Evolutionary conservation across 352 stramenopile species (phyloP), one percentile per base, ranked within the genome.

Genomic region (Aphanomyces stellatus): DNA sequence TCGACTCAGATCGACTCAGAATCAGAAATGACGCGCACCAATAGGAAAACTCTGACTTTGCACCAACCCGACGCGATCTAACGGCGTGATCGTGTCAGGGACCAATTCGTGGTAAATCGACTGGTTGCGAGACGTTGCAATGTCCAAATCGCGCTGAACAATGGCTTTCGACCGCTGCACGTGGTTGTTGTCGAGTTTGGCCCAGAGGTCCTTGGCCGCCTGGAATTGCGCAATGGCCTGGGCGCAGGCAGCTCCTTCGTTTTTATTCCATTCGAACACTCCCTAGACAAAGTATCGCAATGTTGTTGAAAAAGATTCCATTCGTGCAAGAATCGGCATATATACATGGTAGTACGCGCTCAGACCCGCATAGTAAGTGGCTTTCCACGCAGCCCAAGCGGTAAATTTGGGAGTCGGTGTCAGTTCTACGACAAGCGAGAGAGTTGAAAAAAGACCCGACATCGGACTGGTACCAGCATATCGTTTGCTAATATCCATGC

Each of bases 51-150:
- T n/a, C n/a, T n/a, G n/a, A n/a, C n/a, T n/a, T n/a, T n/a, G n/a
- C n/a, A n/a, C n/a, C n/a, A n/a, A n/a, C n/a, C n/a, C n/a, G n/a
- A n/a, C n/a, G n/a, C n/a, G n/a, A n/a, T n/a, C n/a, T n/a, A n/a
- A n/a, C n/a, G n/a, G n/a, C n/a, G n/a, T 43, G 37, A 43, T 43
- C 37, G 17, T 8, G 37, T 43, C 37, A 51, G 25, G 6, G 42
- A 87, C 80, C 69, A 74, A 74, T 64, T 88, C 77, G 61, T 87
- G 88, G 57, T 88, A 90, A 8, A 88, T 79, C 56, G 72, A 82
- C 53, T 88, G 77, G 62, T 90, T 90, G 51, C 81, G 78, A 40
- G 82, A 75, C 0, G 81, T 81, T 48, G 84, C 76, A 53, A 90
- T 85, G 61, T 90, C 78, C 25, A 90, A 37, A 43, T 88, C 80